Conservation (phyloP, 2,329 filamentous ascomycete species). For the Ascochyta clinopodiicola region DNA sequence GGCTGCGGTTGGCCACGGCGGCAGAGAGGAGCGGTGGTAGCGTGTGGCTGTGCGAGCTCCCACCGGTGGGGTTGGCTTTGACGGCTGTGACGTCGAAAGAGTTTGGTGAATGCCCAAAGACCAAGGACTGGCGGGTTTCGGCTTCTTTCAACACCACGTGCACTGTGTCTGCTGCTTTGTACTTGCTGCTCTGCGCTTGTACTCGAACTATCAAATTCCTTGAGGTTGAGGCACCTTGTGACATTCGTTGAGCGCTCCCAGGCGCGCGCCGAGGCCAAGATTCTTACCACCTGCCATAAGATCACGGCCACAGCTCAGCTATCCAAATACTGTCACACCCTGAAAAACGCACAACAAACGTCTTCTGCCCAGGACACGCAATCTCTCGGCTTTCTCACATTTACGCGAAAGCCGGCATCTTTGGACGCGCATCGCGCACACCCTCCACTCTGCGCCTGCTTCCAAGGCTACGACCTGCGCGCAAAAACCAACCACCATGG, state of each 20-base stretch:
- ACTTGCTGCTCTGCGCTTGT: conserved; percentile 1
- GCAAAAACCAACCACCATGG: conserved; percentile 35
- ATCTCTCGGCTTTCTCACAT: conserved; percentile 7
- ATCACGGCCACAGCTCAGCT: conserved; percentile 3
- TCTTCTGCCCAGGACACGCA: not conserved
- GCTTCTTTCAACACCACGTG: conserved; percentile 14
- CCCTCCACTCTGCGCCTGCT: conserved; percentile 1
- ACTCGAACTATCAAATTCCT: not conserved
- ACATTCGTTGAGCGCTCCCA: conserved; percentile 31
- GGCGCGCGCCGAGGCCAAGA: conserved; percentile 34
- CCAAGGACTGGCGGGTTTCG: conserved; percentile 15
- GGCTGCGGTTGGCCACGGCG: conserved; percentile 19
- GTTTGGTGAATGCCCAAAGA: conserved; percentile 21
- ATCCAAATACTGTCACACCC: conserved; percentile 11
- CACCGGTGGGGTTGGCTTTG: conserved; percentile 11
- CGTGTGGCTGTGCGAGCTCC: conserved; percentile 21
- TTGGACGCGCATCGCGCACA: conserved; percentile 9
- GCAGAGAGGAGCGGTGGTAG: conserved; percentile 1
- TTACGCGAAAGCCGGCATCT: conserved; percentile 7
- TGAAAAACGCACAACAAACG: conserved; percentile 16
- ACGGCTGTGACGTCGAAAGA: conserved; percentile 16
- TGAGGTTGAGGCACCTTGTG: conserved; percentile 5
- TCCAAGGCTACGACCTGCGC: conserved; percentile 14
- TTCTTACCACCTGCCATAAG: conserved; percentile 25
- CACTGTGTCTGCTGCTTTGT: not conserved